phyloP scores from a whole-genome alignment of 768 basidiomycete species.

The Phallus indusiatus region DNA sequence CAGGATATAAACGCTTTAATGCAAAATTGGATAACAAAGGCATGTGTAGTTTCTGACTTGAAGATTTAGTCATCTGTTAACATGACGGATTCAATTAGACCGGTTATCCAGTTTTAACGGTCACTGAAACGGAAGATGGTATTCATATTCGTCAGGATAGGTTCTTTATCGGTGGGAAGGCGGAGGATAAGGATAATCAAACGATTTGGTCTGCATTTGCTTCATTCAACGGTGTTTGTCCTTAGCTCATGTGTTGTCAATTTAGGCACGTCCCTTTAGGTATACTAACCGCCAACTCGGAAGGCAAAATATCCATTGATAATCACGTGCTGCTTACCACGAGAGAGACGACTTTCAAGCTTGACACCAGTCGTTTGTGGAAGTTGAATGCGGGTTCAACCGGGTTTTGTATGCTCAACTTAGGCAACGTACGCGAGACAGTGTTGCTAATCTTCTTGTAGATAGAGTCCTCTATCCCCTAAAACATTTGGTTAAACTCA shows the following conservation, averaged over 20 bases:
- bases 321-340: slow-evolving; percentile 54
- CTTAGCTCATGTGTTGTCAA: not conserved
- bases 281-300: slow-evolving; percentile 50
- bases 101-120: slow-evolving; percentile 85
- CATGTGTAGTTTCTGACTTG: slow-evolving; percentile 16
- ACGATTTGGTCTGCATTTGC: slow-evolving; percentile 61
- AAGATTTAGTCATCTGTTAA: not conserved
- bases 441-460: slow-evolving; percentile 20
- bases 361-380: slow-evolving; percentile 70
- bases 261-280: slow-evolving; percentile 79
- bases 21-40: slow-evolving; percentile 87
- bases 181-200: slow-evolving; percentile 73
- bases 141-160: slow-evolving; percentile 82
- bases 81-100: slow-evolving; percentile 21
- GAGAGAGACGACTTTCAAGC: slow-evolving; percentile 55
- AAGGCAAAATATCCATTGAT: slow-evolving; percentile 52
- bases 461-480: slow-evolving; percentile 83
- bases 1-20: slow-evolving; percentile 71
- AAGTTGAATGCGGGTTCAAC: slow-evolving; percentile 87
- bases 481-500: slow-evolving; percentile 69
- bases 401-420: slow-evolving; percentile 76
- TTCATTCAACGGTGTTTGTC: not conserved
- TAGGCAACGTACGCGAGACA: no score
- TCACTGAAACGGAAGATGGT: slow-evolving; percentile 62
- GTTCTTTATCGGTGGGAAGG: slow-evolving; percentile 82